These are phyloP conservation scores for Colletotrichum australisinense DNA, from an alignment of 2,329 filamentous ascomycete species.

Conservation along the genomic window DNA sequence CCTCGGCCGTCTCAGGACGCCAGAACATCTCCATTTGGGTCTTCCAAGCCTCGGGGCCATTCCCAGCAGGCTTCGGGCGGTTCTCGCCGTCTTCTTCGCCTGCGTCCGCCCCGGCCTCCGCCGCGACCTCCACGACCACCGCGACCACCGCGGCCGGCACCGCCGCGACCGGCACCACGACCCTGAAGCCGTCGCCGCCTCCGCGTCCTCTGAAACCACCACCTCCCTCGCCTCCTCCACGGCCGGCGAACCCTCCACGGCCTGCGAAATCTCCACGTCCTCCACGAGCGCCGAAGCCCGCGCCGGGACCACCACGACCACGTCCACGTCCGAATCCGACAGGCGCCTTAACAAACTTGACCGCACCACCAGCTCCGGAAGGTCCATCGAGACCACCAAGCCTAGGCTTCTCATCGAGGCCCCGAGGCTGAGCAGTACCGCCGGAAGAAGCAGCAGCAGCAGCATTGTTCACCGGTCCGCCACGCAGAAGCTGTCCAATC, in stretches of 20 bases:
- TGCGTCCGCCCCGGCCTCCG: conserved; percentile 38
- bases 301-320: not conserved
- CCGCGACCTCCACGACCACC: conserved; percentile 26
- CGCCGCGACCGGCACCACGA: conserved; percentile 36
- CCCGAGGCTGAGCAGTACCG: conserved; percentile 34
- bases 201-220: conserved; percentile 21
- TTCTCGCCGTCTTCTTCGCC: conserved; percentile 30
- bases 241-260: conserved; percentile 9
- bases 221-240: conserved; percentile 26
- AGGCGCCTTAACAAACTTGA: conserved; percentile 30
- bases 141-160: conserved; percentile 22
- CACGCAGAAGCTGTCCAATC: conserved; percentile 45
- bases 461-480: conserved; percentile 4
- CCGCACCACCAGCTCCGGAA: not conserved
- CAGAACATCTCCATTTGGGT: conserved; percentile 21
- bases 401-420: not conserved
- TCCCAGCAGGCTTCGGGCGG: no score
- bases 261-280: not conserved
- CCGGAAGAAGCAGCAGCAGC: conserved; percentile 29
- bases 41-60: no score
- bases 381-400: no score
- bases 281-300: not conserved
- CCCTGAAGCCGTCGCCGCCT: conserved; percentile 37
- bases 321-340: conserved; percentile 22
- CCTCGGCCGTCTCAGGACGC: conserved; percentile 38